These are phyloP conservation scores for Krasilnikovozyma curviuscula DNA, from an alignment of 768 basidiomycete species.

Conservation along the genomic window DNA sequence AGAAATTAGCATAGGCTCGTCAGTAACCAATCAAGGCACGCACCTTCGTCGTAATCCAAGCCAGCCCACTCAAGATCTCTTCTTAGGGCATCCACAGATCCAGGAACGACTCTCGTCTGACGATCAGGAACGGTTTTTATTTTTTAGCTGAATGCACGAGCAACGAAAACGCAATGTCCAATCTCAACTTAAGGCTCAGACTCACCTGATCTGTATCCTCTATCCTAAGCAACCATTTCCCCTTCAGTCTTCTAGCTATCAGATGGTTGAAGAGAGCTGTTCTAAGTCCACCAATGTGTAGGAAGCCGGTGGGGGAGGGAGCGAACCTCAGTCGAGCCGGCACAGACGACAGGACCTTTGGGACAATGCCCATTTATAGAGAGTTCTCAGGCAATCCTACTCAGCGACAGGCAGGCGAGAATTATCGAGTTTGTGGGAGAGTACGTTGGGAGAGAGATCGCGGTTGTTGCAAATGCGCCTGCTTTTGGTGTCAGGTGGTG, in stretches of 20 bases:
- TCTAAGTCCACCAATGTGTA: constrained; percentile 85
- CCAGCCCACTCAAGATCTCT: constrained; percentile 74
- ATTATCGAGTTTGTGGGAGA: too few relatives aligned
- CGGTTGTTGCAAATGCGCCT: too few relatives aligned
- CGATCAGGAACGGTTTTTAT: background rate
- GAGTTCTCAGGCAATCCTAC: too few relatives aligned
- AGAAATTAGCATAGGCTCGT: background rate
- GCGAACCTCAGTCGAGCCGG: constrained; percentile 71
- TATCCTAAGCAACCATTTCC: constrained; percentile 77
- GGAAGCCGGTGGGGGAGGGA: constrained; percentile 82
- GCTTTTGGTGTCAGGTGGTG: too few relatives aligned
- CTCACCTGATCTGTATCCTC: constrained; percentile 88
- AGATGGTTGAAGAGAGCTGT: constrained; percentile 88
- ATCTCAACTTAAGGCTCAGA: background rate
- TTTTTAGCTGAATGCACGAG: background rate
- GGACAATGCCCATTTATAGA: too few relatives aligned
- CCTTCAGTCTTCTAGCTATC: constrained; percentile 57
- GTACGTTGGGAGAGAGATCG: too few relatives aligned
- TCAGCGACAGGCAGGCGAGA: too few relatives aligned
- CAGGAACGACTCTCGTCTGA: constrained; percentile 62
- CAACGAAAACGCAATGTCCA: background rate
- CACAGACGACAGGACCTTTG: too few relatives aligned
- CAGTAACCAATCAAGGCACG: constrained; percentile 12
- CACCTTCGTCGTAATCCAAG: constrained; percentile 76
- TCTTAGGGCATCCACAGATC: constrained; percentile 62